phyloP scores from a whole-genome alignment of 441 rosid species.

The Macaranga tanarius region DNA sequence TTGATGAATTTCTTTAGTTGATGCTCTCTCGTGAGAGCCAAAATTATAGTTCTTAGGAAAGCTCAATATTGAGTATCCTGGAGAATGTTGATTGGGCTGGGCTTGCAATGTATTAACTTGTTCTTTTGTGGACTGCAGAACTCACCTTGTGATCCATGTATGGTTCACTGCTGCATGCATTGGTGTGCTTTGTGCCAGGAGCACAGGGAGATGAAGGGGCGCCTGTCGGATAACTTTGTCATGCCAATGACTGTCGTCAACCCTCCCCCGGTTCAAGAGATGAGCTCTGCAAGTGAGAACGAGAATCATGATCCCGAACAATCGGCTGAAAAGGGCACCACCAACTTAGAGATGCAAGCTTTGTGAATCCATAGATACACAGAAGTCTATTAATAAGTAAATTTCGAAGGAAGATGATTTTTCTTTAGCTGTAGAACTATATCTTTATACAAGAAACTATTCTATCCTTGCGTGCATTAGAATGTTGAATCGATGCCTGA shows the following conservation, averaged over 20 bases:
- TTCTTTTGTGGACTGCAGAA: conserved; percentile 42
- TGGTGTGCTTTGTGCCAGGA: conserved; percentile 95
- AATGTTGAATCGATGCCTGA: conserved; percentile 5
- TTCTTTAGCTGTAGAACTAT: background rate
- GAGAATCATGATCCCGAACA: conserved; percentile 46
- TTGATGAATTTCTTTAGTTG: background rate
- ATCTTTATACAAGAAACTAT: background rate
- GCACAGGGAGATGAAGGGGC: conserved; percentile 87
- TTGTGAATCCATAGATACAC: conserved; percentile 34
- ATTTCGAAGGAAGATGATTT: background rate
- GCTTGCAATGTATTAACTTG: conserved; percentile 2
- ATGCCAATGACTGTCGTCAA: conserved; percentile 51
- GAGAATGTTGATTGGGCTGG: background rate
- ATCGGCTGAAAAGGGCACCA: conserved; percentile 51
- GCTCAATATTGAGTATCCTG: background rate
- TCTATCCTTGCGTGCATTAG: background rate
- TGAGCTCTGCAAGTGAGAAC: conserved; percentile 51
- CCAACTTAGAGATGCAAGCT: conserved; percentile 76
- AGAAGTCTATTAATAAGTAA: background rate
- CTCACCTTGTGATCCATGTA: conserved; percentile 92
- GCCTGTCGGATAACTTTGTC: conserved; percentile 54
- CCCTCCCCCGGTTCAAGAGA: conserved; percentile 83
- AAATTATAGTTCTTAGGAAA: background rate
- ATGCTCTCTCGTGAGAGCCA: background rate
- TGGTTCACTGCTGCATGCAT: conserved; percentile 91